Evolutionary conservation across 2,329 filamentous ascomycete species (phyloP).

Genomic region (Myriosclerotinia scirpicola): DNA sequence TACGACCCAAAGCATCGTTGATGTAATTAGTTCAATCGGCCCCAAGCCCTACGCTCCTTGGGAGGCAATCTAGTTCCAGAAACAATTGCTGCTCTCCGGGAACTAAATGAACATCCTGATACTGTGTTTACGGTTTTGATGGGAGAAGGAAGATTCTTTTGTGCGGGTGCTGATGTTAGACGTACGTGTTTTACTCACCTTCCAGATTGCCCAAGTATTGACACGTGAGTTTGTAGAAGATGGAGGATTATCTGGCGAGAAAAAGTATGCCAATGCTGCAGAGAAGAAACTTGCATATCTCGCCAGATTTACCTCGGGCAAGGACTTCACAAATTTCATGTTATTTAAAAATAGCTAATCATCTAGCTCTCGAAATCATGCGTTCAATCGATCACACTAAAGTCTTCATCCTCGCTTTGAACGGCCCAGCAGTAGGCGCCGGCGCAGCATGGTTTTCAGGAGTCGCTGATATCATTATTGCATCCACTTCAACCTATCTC

Average conservation of each 20-base stretch:
- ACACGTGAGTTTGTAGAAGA: not conserved
- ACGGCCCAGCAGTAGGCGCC: constrained; percentile 51
- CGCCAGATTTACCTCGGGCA: constrained; percentile 30
- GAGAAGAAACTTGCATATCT: constrained; percentile 38
- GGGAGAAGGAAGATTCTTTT: constrained; percentile 52
- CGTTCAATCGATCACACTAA: constrained; percentile 51
- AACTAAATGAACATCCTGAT: constrained; percentile 48
- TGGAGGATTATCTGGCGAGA: constrained; percentile 22
- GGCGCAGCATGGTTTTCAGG: constrained; percentile 53
- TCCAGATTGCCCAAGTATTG: not conserved
- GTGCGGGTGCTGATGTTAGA: constrained; percentile 50
- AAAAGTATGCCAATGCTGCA: constrained; percentile 28
- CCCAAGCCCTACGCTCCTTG: constrained; percentile 50
- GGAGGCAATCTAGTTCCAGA: constrained; percentile 48
- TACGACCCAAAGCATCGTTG: constrained; percentile 43
- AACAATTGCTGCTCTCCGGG: constrained; percentile 46
- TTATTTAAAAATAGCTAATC: not conserved
- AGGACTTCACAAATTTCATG: not conserved
- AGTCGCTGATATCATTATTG: constrained; percentile 50
- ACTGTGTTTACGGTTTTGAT: constrained; percentile 53
- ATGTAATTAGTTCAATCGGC: constrained; percentile 47
- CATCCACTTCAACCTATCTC: constrained; percentile 47
- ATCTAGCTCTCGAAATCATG: constrained; percentile 41
- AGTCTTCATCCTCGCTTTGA: constrained; percentile 51
- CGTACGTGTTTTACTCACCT: constrained; percentile 31